Percentiles rank a stretch among this genome's conserved stretches.
Conservation (phyloP, 2,329 filamentous ascomycete species). For the Xylaria sp. region DNA sequence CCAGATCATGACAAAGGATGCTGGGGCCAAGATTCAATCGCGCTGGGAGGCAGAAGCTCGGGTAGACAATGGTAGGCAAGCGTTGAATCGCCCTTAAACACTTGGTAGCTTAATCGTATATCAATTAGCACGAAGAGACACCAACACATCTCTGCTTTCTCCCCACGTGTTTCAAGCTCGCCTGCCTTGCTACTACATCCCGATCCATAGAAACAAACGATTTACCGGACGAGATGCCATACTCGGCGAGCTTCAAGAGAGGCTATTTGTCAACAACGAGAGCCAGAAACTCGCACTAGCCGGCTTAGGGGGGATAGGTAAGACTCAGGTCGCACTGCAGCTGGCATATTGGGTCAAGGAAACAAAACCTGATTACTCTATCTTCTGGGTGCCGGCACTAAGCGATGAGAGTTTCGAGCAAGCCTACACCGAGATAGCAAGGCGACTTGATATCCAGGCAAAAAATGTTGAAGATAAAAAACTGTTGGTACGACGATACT, state of each 20-base stretch:
- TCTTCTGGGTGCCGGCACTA: conserved; percentile 52
- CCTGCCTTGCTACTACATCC: too few relatives aligned
- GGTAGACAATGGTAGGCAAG: not conserved
- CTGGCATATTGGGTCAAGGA: conserved; percentile 47
- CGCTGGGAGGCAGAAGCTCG: not conserved
- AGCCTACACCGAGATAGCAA: conserved; percentile 44
- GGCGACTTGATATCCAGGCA: conserved; percentile 11
- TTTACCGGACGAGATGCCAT: conserved; percentile 15
- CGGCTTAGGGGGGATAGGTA: conserved; percentile 50
- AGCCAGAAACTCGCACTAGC: conserved; percentile 33
- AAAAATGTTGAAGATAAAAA: conserved; percentile 6
- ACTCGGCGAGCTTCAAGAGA: not conserved
- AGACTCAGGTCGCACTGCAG: conserved; percentile 48
- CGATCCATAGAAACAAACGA: not conserved
- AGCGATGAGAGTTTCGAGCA: conserved; percentile 48
- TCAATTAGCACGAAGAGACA: too few relatives aligned
- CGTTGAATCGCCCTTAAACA: not conserved
- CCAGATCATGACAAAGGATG: not conserved
- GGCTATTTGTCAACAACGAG: conserved; percentile 1
- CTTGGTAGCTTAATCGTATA: too few relatives aligned
- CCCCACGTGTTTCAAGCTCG: too few relatives aligned
- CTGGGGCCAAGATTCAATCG: conserved; percentile 31
- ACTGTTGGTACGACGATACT: conserved; percentile 30
- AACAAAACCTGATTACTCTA: conserved; percentile 42
- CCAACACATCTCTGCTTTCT: too few relatives aligned